These are phyloP conservation scores for Mortierella sp. DNA, from an alignment of 371 early-diverging fungal genomes.

Conservation along the genomic window DNA sequence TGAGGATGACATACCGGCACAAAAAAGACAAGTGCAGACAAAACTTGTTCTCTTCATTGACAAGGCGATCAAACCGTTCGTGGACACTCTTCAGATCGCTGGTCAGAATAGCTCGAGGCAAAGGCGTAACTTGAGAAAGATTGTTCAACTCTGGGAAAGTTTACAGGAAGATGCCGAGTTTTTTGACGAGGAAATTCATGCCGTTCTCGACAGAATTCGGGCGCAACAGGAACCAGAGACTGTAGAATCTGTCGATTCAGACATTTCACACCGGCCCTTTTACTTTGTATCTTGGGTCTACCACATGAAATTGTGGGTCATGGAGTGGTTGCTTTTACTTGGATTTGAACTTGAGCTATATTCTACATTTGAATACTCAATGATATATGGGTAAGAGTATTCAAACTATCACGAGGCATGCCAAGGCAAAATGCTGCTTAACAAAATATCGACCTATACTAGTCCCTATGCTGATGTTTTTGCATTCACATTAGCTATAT, in stretches of 20 bases:
- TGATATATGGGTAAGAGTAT: conserved; percentile 72
- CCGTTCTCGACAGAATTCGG: conserved; percentile 37
- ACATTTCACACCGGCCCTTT: conserved; percentile 55
- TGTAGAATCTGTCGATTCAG: not conserved
- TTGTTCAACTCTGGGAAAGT: conserved; percentile 73
- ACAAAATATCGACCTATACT: not conserved
- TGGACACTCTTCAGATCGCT: conserved; percentile 70
- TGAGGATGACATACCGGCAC: conserved; percentile 5
- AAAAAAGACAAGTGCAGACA: conserved; percentile 22
- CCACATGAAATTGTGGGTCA: conserved; percentile 71
- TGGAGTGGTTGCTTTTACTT: conserved; percentile 68
- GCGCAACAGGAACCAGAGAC: conserved; percentile 8
- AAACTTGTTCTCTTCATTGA: conserved; percentile 31
- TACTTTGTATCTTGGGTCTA: conserved; percentile 83
- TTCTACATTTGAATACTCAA: conserved; percentile 72
- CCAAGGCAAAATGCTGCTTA: no score
- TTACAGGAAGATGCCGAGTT: conserved; percentile 71
- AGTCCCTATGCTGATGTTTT: not conserved
- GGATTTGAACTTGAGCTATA: conserved; percentile 84
- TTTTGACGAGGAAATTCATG: conserved; percentile 53
- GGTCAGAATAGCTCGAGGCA: conserved; percentile 82
- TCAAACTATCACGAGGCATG: no score
- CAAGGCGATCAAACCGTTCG: conserved; percentile 61
- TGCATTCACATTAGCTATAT: conserved; percentile 23
- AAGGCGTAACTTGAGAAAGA: conserved; percentile 73